phyloP scores from a whole-genome alignment of 2,329 filamentous ascomycete genomes.

The Fusarium denticulatum region DNA sequence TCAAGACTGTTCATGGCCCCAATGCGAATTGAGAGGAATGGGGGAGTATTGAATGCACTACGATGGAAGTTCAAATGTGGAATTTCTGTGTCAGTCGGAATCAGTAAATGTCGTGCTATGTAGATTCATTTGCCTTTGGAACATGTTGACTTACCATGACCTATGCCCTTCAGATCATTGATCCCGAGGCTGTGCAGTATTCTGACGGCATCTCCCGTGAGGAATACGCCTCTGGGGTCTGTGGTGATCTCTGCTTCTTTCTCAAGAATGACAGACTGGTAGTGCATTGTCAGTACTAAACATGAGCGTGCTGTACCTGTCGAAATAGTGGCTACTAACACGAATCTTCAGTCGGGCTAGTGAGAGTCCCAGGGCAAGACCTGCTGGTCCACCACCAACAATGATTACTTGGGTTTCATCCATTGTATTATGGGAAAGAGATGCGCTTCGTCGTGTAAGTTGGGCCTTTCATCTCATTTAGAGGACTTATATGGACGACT shows the following conservation, averaged over 20 bases:
- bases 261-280: neutral
- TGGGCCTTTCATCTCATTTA: too few species aligned
- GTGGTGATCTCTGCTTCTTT: neutral
- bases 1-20: neutral
- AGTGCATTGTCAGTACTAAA: neutral
- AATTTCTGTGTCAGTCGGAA: neutral
- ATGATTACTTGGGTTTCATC: neutral
- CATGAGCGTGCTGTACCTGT: too few species aligned
- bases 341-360: neutral
- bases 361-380: neutral
- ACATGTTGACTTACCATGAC: neutral
- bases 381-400: neutral
- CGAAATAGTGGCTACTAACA: neutral
- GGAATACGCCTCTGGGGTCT: neutral
- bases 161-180: neutral
- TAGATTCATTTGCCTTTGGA: too few species aligned
- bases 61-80: neutral
- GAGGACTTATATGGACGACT: too few species aligned
- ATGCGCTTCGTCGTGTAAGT: too few species aligned
- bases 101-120: too few species aligned
- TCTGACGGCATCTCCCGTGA: neutral
- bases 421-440: too few species aligned
- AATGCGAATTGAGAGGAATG: neutral
- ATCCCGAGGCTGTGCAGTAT: neutral
- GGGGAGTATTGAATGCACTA: rapidly evolving